These are phyloP conservation scores for Cystobasidium pallidum DNA, from an alignment of 1,284 basidiomycete species.

Conservation along the genomic window DNA sequence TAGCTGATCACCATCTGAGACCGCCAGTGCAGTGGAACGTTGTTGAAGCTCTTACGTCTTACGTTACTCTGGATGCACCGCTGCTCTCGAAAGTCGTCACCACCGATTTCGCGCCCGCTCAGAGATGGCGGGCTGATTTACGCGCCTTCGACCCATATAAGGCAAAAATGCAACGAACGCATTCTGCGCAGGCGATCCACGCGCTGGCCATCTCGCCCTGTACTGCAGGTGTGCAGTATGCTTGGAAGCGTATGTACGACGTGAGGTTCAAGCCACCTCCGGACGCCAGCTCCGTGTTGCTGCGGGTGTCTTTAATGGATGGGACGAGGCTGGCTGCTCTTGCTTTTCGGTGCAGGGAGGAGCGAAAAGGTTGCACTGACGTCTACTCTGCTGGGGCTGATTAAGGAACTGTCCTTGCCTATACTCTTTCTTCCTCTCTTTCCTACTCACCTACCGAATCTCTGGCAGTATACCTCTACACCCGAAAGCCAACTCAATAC, in stretches of 20 bases:
- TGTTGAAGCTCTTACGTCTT: not conserved
- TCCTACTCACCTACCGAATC: slow-evolving; percentile 5
- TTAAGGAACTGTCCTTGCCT: not conserved
- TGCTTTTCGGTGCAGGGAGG: too few relatives aligned
- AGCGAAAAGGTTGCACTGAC: not conserved
- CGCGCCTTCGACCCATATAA: slow-evolving; percentile 22
- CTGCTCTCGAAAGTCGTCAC: not conserved
- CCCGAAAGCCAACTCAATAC: not conserved
- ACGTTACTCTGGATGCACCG: not conserved
- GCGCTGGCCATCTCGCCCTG: slow-evolving; percentile 1
- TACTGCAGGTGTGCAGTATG: slow-evolving; percentile 3
- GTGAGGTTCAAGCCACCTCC: not conserved
- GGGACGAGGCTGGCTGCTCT: not conserved
- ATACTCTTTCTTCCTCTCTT: slow-evolving; percentile 3
- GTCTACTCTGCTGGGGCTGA: not conserved
- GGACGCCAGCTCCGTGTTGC: not conserved
- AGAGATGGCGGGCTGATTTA: slow-evolving; percentile 28
- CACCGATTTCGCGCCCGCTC: not conserved
- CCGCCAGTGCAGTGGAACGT: too few relatives aligned
- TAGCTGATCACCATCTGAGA: too few relatives aligned
- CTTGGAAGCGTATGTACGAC: too few relatives aligned
- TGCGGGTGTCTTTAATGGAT: not conserved
- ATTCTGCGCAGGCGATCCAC: slow-evolving; percentile 12
- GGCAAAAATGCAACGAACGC: not conserved
- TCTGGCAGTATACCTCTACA: not conserved